Percentiles rank a stretch among this genome's conserved stretches.
phyloP scores from a whole-genome alignment of 129 eudicot genomes.

The sunflower (Helianthus annuus) region HanXRQr2.0-SUNRISE NC_035443.2:6431217-6431716 shows the following conservation, averaged over 20 bases:
- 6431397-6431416: neutral
- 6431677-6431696: slow-evolving; percentile 81
- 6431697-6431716: slow-evolving; percentile 6
- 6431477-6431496: slow-evolving; percentile 94
- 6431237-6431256: too few relatives aligned
- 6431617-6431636: slow-evolving; percentile 94
- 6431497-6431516: slow-evolving; percentile 98
- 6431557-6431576: neutral
- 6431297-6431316: too few relatives aligned
- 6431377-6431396: too few relatives aligned
- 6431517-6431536: slow-evolving; percentile 50
- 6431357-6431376: too few relatives aligned
- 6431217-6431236: too few relatives aligned
- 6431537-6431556: slow-evolving; percentile 1
- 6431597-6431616: slow-evolving; percentile 90
- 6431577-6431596: slow-evolving; percentile 53
- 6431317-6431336: too few relatives aligned
- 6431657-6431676: slow-evolving; percentile 83
- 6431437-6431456: slow-evolving; percentile 93
- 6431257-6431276: too few relatives aligned
- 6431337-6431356: too few relatives aligned
- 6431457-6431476: slow-evolving; percentile 98
- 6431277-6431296: too few relatives aligned
- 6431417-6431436: slow-evolving; percentile 62
- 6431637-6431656: slow-evolving; percentile 92